phyloP scores from a whole-genome alignment of 108 stramenopile species.

The Skeletonema grethae region DNA sequence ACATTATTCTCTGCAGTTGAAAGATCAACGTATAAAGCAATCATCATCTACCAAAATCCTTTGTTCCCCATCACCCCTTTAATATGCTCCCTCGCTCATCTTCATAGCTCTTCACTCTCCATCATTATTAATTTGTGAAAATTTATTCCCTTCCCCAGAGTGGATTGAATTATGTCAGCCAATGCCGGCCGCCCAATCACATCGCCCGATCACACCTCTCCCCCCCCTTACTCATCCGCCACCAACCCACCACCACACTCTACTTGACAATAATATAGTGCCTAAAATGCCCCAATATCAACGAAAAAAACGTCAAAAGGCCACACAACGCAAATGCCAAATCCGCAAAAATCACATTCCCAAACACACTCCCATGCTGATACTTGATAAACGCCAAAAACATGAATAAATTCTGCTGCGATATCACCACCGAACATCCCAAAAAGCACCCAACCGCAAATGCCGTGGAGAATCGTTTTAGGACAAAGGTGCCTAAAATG shows the following conservation, averaged over 20 bases:
- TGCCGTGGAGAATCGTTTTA: slow-evolving; percentile 84
- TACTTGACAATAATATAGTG: slow-evolving; percentile 57
- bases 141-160: no score
- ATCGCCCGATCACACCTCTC: not conserved
- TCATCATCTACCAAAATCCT: no score
- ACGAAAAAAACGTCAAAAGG: slow-evolving; percentile 62
- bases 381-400: slow-evolving; percentile 69
- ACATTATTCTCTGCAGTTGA: no score
- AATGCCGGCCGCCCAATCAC: no score
- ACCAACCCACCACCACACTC: not conserved
- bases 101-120: no score
- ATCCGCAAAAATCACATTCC: slow-evolving; percentile 69
- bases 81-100: no score
- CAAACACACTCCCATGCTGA: slow-evolving; percentile 52
- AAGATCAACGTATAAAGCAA: no score
- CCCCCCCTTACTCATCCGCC: not conserved
- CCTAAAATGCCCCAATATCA: slow-evolving; percentile 75
- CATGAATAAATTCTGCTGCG: slow-evolving; percentile 82
- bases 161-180: no score
- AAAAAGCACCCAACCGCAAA: slow-evolving; percentile 83
- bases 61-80: no score
- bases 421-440: slow-evolving; percentile 67
- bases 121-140: no score
- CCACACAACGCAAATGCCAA: slow-evolving; percentile 63
- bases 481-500: slow-evolving; percentile 80